phyloP scores from a whole-genome alignment of 352 stramenopile species.

The Globisporangium perplexum region DNA sequence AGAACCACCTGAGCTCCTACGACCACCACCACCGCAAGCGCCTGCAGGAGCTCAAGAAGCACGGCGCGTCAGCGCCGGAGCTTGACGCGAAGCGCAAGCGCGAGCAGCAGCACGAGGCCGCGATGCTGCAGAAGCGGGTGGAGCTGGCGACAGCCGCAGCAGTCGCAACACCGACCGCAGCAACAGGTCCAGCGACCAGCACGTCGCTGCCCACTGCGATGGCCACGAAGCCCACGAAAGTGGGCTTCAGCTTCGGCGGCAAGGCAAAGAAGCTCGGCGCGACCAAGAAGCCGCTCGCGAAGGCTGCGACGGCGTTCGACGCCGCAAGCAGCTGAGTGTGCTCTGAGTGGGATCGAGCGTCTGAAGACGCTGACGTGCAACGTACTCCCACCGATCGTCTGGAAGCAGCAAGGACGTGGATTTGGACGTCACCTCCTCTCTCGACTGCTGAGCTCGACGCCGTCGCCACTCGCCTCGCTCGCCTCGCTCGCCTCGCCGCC shows the following conservation, averaged over 20 bases:
- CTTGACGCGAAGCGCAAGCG: constrained; percentile 25
- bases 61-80: constrained; percentile 5
- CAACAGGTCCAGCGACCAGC: neutral
- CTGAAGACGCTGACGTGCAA: no score
- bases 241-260: constrained; percentile 28
- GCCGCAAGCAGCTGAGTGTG: neutral
- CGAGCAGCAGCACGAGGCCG: constrained; percentile 27
- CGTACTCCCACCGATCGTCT: no score
- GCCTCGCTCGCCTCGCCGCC: neutral
- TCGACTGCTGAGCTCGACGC: no score
- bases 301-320: constrained; percentile 4
- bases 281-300: constrained; percentile 7
- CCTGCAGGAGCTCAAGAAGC: constrained; percentile 31
- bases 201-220: neutral
- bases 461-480: no score
- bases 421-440: no score
- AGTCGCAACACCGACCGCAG: neutral
- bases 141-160: constrained; percentile 14
- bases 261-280: constrained; percentile 12
- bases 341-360: no score
- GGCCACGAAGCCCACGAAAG: constrained; percentile 11
- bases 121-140: constrained; percentile 34
- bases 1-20: constrained; percentile 69
- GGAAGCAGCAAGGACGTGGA: no score
- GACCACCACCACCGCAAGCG: constrained; percentile 71